Evolutionary conservation across 441 rosid genomes (phyloP), one percentile per base, ranked within the genome.

Genomic region (Euphorbia corollata): DNA sequence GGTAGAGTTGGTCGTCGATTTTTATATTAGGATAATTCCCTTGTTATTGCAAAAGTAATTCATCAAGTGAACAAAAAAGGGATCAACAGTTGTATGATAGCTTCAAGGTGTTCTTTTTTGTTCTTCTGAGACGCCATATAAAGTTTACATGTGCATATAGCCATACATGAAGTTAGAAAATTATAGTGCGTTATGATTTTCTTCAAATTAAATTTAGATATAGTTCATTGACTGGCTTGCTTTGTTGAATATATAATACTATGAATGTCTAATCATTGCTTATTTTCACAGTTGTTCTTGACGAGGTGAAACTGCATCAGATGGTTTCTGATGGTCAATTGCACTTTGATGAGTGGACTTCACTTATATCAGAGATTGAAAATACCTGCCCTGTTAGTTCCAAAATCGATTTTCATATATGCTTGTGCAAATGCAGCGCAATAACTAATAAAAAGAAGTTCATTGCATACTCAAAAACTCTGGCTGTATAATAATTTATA

Each of bases 281-380:
- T 59, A 0, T 61, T 68, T 65, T 45, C 16, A n/a, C 83, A 81
- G 89, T 68, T 77, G 74, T 74, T 38, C 55, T 76, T 53, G 85
- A 79, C 24, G 81, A 80, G 67, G 68, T 70, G 71, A 77, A 74
- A 65, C 81, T 91, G 58, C 69, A 65, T 66, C 78, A 79, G 70
- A 61, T 80, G 0, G 67, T 85, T 12, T 74, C 82, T 45, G 64
- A 74, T 34, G 88, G 80, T 39, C 63, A 71, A 64, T 79, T 91
- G 58, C 74, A 82, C 36, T 89, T 89, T 71, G 87, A 86, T 67
- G 94, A 88, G 19, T 91, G 96, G 97, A 79, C 86, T 75, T 82
- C 83, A n/a, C 85, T 91, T 64, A 81, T 89, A 55, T 78, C 83
- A 13, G 84, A 82, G 61, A 68, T 85, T 38, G 97, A 91, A 77